Evolutionary conservation across 257 asterid species (phyloP), one percentile per base, ranked within the genome.

Genomic region (Avicennia marina): DNA sequence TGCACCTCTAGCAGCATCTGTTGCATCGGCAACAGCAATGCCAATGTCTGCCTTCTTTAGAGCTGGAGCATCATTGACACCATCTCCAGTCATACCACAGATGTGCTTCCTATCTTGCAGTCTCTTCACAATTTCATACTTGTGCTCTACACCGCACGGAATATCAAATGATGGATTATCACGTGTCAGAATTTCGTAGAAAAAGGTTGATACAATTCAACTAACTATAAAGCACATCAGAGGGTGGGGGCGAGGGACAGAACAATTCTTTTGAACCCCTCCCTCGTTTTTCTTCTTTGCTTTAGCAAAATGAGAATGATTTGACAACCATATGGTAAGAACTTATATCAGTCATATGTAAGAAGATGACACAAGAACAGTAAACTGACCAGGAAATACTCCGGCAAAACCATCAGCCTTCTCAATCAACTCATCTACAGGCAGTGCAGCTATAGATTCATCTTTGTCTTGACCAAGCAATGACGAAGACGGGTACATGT

Each of bases 381-480:
- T 56, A 41, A 47, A 65, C 86, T 5, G 9, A 90, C 98, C 98
- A 46, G 98, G 98, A 63, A 91, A 91, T 15, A 91, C 98, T 63
- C 98, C 98, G 43, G 98, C 98, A 67, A 91, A 91, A 68, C 98
- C 96, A 70, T 91, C 98, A 2, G 98, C 98, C 64, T 87, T 87
- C 87, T 90, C 98, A 18, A 90, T 87, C 63, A 90, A 73, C 69
- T 90, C 98, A 59, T 91, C 98, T 6, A 91, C 80, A 15, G 97
- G 98, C 68, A 91, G 93, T 32, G 83, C 83, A 7, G 94, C 96
- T 9, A 85, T 88, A 22, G 96, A 75, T 68, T 83, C 91, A 20
- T 91, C 97, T 81, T 85, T 91, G 94, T 88, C 85, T 33, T 88
- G 75, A 34, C 98, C 98, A 32, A 91, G 95, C 58, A 91, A 71